These are phyloP conservation scores for Panaeolus cyanescens DNA, from an alignment of 768 basidiomycete genomes.

Conservation along the genomic window DNA sequence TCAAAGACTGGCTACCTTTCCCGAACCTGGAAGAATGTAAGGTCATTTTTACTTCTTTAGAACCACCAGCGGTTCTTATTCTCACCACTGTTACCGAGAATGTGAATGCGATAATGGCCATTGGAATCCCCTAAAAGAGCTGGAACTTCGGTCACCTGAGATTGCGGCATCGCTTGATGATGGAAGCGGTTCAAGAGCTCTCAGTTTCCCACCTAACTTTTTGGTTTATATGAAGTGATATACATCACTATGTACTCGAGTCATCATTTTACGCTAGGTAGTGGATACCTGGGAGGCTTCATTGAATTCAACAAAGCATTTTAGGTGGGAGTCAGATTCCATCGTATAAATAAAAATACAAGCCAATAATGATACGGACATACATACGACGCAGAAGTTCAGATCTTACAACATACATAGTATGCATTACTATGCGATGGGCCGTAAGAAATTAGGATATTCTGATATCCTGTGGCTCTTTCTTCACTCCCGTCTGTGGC, in stretches of 20 bases:
- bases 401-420: too few relatives aligned
- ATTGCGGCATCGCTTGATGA: background rate
- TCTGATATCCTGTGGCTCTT: background rate
- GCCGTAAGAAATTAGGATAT: too few relatives aligned
- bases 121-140: constrained; percentile 19
- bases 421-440: too few relatives aligned
- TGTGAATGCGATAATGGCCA: constrained; percentile 19
- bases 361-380: too few relatives aligned
- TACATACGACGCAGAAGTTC: too few relatives aligned
- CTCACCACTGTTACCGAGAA: constrained; percentile 24
- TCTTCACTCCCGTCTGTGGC: background rate
- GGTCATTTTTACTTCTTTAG: background rate
- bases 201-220: background rate
- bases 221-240: background rate
- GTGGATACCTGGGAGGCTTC: too few relatives aligned
- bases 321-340: too few relatives aligned
- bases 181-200: background rate
- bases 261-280: too few relatives aligned
- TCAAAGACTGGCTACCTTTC: constrained; percentile 6
- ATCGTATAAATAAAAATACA: too few relatives aligned
- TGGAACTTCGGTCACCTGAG: background rate
- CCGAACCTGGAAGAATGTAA: constrained; percentile 8
- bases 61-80: background rate
- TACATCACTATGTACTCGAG: background rate
- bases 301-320: too few relatives aligned